Base-by-base conservation (phyloP, 805 yeast species). In the Tetrapisispora nanseiensis region DNA sequence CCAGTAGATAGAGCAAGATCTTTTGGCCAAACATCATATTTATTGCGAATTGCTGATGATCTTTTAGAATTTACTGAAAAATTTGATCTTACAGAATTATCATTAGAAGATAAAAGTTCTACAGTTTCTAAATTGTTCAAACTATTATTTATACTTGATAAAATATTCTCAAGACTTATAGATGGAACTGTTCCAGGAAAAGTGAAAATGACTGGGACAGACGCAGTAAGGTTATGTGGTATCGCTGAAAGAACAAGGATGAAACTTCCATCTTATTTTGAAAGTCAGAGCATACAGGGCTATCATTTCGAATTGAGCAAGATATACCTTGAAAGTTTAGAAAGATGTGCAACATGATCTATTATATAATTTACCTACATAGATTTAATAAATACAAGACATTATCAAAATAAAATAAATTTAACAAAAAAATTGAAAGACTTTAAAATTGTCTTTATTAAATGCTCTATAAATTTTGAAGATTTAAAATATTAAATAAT, bases 11-110 rank as follows among this genome's bases (percentile, higher is more conserved):
- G 30, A 20, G 51, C 60, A 1, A 63, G 66, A 13, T 43, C 61
- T 27, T 75, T 74, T 52, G 85, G 84, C 1, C 89, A 81, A 56
- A 66, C 72, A 0, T 76, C 77, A 40, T 82, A 80, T 50, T 59
- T 82, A 15, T 63, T 85, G 20, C 69, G 71, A 32, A 68, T 83
- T 2, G 74, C 85, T 38, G 86, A 82, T 39, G 87, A 82, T 47
- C 53, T 81, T 23, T 70, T 77, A 37, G 89, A 81, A 48, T 82
- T 74, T 50, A 49, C 79, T 8, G 70, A 65, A 12, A 76, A 70
- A 48, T 66, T 66, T 47, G 48, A 66, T 37, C 46, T 68, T 42
- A 30, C 50, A 42, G 28, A 43, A 15, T 39, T 49, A 22, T 36
- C 49, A 6, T 38, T 40, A 3, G 52, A 51, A 7, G 54, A 52